Evolutionary conservation across 495 filamentous ascomycete genomes (phyloP).

Genomic region (Cladorrhinum samala): DNA sequence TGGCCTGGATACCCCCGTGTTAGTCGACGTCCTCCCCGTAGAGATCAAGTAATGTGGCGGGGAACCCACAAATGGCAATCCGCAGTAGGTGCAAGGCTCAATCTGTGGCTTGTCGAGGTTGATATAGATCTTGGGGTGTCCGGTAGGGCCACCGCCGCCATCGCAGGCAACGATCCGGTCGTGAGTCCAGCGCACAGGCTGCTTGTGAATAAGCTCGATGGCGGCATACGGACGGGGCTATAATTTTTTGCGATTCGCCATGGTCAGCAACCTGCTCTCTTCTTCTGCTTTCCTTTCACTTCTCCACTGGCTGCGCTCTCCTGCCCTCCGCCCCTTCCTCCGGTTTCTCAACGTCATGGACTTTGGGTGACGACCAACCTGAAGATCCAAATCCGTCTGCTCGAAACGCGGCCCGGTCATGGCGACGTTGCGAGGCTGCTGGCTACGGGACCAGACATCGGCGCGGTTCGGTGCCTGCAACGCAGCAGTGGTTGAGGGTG

Average conservation of each 20-base stretch:
- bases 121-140: constrained; percentile 92
- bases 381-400: constrained; percentile 84
- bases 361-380: constrained; percentile 55
- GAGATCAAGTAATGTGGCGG: not conserved
- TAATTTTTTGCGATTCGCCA: too few species aligned
- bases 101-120: constrained; percentile 97
- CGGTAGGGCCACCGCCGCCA: constrained; percentile 85
- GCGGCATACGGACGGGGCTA: constrained; percentile 84
- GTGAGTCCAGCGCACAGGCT: constrained; percentile 89
- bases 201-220: constrained; percentile 91
- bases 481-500: constrained; percentile 41
- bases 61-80: constrained; percentile 80
- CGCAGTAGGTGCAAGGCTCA: constrained; percentile 83
- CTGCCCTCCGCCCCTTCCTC: not conserved
- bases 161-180: constrained; percentile 77
- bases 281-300: not conserved
- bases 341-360: not conserved
- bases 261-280: constrained; percentile 3
- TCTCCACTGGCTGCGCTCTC: not conserved
- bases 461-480: constrained; percentile 84
- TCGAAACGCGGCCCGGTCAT: constrained; percentile 96
- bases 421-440: constrained; percentile 68
- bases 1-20: constrained; percentile 50
- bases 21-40: not conserved
- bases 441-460: constrained; percentile 73